phyloP scores from a whole-genome alignment of 805 yeast species.

The Ogataea saltuana region DNA sequence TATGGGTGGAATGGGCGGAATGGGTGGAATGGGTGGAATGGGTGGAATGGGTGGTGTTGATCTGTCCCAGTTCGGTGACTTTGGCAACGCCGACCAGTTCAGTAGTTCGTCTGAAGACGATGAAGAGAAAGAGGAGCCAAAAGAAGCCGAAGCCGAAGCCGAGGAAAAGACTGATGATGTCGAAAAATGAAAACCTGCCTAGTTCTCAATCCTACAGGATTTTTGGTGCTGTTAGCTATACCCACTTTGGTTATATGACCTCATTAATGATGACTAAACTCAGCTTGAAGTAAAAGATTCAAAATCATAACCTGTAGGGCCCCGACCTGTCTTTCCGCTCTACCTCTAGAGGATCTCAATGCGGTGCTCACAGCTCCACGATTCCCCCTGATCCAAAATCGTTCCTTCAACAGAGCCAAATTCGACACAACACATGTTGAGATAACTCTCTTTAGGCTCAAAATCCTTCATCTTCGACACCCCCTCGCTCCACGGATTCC shows the following conservation, averaged over 20 bases:
- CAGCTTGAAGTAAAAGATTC: neutral
- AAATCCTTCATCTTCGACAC: constrained; percentile 20
- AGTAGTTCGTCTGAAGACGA: constrained; percentile 34
- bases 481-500: constrained; percentile 26
- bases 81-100: constrained; percentile 16
- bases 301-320: too few relatives aligned
- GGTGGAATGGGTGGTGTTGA: constrained; percentile 42
- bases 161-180: neutral
- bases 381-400: constrained; percentile 7
- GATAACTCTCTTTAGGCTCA: constrained; percentile 21
- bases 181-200: too few relatives aligned
- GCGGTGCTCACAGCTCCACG: constrained; percentile 20
- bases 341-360: constrained; percentile 12
- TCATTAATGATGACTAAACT: neutral
- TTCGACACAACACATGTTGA: constrained; percentile 25
- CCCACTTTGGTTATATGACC: constrained; percentile 1
- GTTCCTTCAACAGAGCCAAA: constrained; percentile 22
- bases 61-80: constrained; percentile 5
- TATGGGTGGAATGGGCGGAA: constrained; percentile 55
- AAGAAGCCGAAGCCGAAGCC: constrained; percentile 3
- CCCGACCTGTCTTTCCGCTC: too few relatives aligned
- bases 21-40: constrained; percentile 49
- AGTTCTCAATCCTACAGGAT: too few relatives aligned
- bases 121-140: constrained; percentile 22
- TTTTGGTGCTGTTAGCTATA: too few relatives aligned